Percentiles rank a stretch among this genome's conserved stretches.
phyloP scores from a whole-genome alignment of 2,329 filamentous ascomycete genomes.

The Aspergillus costaricaensis region DNA sequence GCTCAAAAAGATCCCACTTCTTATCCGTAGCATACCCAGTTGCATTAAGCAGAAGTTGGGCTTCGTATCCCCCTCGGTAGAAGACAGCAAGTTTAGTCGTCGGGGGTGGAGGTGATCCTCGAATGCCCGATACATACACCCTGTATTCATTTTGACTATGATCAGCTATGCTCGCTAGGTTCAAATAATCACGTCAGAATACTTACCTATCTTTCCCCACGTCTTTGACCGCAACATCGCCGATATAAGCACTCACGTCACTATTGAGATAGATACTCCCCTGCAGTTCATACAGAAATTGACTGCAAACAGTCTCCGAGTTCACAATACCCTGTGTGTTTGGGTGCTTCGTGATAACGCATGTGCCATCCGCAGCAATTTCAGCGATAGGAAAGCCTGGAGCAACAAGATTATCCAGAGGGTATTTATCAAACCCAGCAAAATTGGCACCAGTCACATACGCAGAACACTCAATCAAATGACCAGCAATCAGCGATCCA shows the following conservation, averaged over 20 bases:
- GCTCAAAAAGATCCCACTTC: slow-evolving; percentile 55
- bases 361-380: slow-evolving; percentile 48
- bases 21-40: slow-evolving; percentile 51
- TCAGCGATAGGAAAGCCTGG: slow-evolving; percentile 55
- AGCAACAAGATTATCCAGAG: slow-evolving; percentile 45
- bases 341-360: slow-evolving; percentile 53
- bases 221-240: slow-evolving; percentile 39
- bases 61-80: slow-evolving; percentile 52
- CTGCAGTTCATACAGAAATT: slow-evolving; percentile 55
- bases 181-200: too few species aligned
- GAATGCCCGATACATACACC: slow-evolving; percentile 46
- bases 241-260: slow-evolving; percentile 49
- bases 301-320: slow-evolving; percentile 46
- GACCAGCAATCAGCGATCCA: slow-evolving; percentile 53
- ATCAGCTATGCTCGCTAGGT: background rate
- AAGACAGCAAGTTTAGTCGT: slow-evolving; percentile 57
- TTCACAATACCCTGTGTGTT: slow-evolving; percentile 47
- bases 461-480: slow-evolving; percentile 57
- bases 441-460: slow-evolving; percentile 61
- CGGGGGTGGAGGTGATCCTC: slow-evolving; percentile 49
- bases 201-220: slow-evolving; percentile 35
- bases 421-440: slow-evolving; percentile 48
- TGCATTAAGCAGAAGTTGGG: slow-evolving; percentile 49
- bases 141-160: slow-evolving; percentile 24
- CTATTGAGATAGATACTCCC: slow-evolving; percentile 51